phyloP scores from a whole-genome alignment of 1,284 basidiomycete genomes.

The Athelia sp. region DNA sequence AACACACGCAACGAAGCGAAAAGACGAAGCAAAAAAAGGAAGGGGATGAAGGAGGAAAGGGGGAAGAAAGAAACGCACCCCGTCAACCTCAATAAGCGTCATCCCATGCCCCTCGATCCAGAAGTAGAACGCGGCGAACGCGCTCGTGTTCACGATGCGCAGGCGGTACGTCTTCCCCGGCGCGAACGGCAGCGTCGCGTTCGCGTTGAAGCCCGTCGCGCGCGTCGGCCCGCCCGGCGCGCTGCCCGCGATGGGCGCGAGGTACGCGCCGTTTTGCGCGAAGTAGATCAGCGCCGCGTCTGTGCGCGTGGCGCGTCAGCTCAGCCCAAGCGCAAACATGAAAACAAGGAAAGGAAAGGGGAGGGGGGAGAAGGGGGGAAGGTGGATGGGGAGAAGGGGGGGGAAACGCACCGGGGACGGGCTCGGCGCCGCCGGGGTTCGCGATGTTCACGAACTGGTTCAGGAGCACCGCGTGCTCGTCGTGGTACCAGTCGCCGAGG shows the following conservation, averaged over 20 bases:
- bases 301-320: constrained; percentile 19
- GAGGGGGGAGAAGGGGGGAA: no score
- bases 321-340: not conserved
- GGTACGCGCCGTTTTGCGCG: constrained; percentile 67
- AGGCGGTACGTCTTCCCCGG: constrained; percentile 78
- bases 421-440: constrained; percentile 84
- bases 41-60: not conserved
- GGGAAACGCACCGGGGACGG: constrained; percentile 62
- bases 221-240: constrained; percentile 41
- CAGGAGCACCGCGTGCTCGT: constrained; percentile 62
- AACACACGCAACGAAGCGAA: not conserved
- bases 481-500: constrained; percentile 84
- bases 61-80: constrained; percentile 41
- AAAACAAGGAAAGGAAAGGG: not conserved
- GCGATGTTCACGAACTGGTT: constrained; percentile 70
- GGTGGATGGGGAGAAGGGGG: not conserved
- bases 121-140: constrained; percentile 74
- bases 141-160: constrained; percentile 76
- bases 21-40: not conserved
- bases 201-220: constrained; percentile 78
- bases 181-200: constrained; percentile 79
- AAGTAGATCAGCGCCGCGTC: constrained; percentile 86
- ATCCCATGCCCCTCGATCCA: constrained; percentile 92
- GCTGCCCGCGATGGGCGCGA: constrained; percentile 52
- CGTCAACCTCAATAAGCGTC: constrained; percentile 86